These are phyloP conservation scores for Amorphotheca resinae DNA, from an alignment of 495 filamentous ascomycete genomes.

Conservation along the genomic window DNA sequence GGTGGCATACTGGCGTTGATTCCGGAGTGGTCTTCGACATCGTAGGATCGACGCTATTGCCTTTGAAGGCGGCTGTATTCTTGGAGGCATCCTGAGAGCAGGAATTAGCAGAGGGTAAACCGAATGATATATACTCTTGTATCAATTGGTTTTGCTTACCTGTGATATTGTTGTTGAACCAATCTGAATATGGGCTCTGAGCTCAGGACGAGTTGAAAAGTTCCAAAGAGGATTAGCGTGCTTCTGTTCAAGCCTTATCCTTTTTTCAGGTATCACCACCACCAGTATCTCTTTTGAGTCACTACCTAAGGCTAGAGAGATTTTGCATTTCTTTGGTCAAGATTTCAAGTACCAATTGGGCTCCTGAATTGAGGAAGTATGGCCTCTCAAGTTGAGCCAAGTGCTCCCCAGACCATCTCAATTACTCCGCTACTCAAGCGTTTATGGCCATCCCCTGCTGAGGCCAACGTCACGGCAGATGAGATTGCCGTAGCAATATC, in stretches of 20 bases:
- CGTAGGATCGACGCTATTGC: slow-evolving; percentile 17
- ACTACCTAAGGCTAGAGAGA: not conserved
- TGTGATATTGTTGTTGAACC: not conserved
- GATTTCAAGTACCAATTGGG: too few relatives aligned
- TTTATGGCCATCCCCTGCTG: slow-evolving; percentile 52
- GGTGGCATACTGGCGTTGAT: slow-evolving; percentile 18
- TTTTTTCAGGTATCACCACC: not conserved
- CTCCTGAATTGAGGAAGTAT: slow-evolving; percentile 2
- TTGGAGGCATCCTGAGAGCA: slow-evolving; percentile 31
- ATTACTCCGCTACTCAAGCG: slow-evolving; percentile 72
- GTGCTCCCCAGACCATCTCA: slow-evolving; percentile 33
- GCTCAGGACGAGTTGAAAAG: slow-evolving; percentile 1
- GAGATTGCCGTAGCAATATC: slow-evolving; percentile 83
- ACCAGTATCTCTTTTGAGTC: too few relatives aligned
- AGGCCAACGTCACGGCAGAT: slow-evolving; percentile 47
- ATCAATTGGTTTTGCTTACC: slow-evolving; percentile 5
- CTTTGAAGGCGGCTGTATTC: slow-evolving; percentile 19
- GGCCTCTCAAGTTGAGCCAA: slow-evolving; percentile 9
- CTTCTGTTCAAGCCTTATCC: not conserved
- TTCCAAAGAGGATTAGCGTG: slow-evolving; percentile 8
- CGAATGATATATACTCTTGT: too few relatives aligned
- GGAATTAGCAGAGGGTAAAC: not conserved
- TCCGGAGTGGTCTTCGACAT: slow-evolving; percentile 6
- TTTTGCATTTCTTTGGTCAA: not conserved
- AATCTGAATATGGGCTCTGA: not conserved